These are phyloP conservation scores for Halenospora varia DNA, from an alignment of 495 filamentous ascomycete genomes.

Conservation along the genomic window DNA sequence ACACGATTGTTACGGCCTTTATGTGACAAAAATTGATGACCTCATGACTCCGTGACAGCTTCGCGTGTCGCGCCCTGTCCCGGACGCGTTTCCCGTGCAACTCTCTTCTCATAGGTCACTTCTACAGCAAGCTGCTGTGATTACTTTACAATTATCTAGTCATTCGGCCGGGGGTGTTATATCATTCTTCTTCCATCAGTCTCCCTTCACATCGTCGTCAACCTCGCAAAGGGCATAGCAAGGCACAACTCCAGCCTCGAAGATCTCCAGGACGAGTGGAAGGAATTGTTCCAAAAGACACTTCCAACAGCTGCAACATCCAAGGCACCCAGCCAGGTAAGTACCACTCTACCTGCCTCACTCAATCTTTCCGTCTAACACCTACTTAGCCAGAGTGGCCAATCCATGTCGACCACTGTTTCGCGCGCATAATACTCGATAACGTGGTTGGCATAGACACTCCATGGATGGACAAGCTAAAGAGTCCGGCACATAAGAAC, in stretches of 20 bases:
- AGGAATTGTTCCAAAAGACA: constrained; percentile 15
- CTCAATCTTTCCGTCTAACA: neutral
- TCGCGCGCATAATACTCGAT: constrained; percentile 29
- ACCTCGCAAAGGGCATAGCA: no score
- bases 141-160: neutral
- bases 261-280: constrained; percentile 22
- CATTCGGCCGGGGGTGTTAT: no score
- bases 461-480: constrained; percentile 23
- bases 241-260: constrained; percentile 7
- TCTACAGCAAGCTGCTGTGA: neutral
- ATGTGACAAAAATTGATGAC: no score
- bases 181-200: no score
- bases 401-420: constrained; percentile 17
- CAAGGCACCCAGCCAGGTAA: constrained; percentile 10
- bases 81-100: constrained; percentile 19
- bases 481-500: constrained; percentile 25
- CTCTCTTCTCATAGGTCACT: no score
- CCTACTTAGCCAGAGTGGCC: constrained; percentile 16
- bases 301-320: constrained; percentile 17
- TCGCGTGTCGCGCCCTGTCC: constrained; percentile 16
- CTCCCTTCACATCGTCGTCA: no score
- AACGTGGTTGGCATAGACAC: constrained; percentile 19
- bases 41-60: constrained; percentile 22
- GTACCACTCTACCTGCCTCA: neutral
- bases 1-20: no score